Percentiles rank a stretch among this genome's conserved stretches.
Conservation (phyloP, 495 filamentous ascomycete species). For the Penicilliopsis zonata region DNA sequence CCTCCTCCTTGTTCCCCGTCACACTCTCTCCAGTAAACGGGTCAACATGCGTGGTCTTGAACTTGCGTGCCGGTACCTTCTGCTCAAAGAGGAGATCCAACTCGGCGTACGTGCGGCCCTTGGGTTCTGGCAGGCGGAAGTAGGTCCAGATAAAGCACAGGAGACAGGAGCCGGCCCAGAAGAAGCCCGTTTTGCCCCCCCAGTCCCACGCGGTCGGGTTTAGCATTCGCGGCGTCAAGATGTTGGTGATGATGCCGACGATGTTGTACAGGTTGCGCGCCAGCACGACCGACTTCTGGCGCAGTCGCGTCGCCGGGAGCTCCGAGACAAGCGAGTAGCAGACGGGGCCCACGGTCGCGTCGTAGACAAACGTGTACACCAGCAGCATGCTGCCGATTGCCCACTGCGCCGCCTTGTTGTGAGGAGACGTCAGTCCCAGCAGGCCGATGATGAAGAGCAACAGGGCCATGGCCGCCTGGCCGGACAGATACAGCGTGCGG, state of each 20-base stretch:
- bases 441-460: constrained; percentile 55
- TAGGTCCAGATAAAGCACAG: constrained; percentile 51
- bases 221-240: constrained; percentile 56
- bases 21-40: too few species aligned
- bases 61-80: constrained; percentile 44
- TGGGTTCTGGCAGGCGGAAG: constrained; percentile 56
- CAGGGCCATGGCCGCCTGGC: constrained; percentile 41
- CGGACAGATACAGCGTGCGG: constrained; percentile 50
- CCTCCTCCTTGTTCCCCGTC: too few species aligned
- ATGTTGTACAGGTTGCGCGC: constrained; percentile 57
- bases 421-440: constrained; percentile 44
- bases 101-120: constrained; percentile 51
- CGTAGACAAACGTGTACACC: constrained; percentile 53
- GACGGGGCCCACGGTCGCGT: constrained; percentile 57
- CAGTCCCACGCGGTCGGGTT: constrained; percentile 56
- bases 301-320: constrained; percentile 50
- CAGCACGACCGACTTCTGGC: constrained; percentile 53
- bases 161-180: constrained; percentile 55
- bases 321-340: constrained; percentile 62
- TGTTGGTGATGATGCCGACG: constrained; percentile 46
- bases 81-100: constrained; percentile 28
- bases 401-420: constrained; percentile 13
- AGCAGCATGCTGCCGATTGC: constrained; percentile 42
- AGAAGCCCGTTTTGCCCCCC: constrained; percentile 53
- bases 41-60: constrained; percentile 40